Evolutionary conservation across 2,329 filamentous ascomycete genomes (phyloP).

Genomic region (Huntiella moniliformis): DNA sequence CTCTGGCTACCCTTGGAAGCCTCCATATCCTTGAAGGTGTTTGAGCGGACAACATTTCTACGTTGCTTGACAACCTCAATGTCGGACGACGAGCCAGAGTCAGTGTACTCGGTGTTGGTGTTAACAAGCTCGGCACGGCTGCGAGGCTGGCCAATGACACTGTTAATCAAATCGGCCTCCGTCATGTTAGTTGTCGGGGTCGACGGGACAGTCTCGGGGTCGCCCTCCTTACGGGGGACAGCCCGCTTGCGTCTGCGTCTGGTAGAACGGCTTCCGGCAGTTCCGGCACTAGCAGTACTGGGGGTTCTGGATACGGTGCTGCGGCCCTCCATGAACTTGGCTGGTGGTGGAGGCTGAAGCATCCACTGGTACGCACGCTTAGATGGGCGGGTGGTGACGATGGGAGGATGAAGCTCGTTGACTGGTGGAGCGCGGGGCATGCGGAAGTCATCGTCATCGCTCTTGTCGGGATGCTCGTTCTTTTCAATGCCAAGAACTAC

Average conservation of each 20-base stretch:
- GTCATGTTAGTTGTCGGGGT: slow-evolving; percentile 14
- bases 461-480: slow-evolving; percentile 29
- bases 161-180: slow-evolving; percentile 27
- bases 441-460: slow-evolving; percentile 43
- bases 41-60: slow-evolving; percentile 5
- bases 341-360: slow-evolving; percentile 77
- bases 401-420: slow-evolving; percentile 71
- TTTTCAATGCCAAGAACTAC: slow-evolving; percentile 33
- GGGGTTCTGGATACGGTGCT: slow-evolving; percentile 46
- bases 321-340: slow-evolving; percentile 81
- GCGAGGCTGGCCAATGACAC: slow-evolving; percentile 18
- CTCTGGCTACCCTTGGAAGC: not conserved
- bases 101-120: slow-evolving; percentile 2
- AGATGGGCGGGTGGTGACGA: slow-evolving; percentile 56
- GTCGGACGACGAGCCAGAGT: slow-evolving; percentile 10
- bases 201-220: slow-evolving; percentile 5
- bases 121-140: slow-evolving; percentile 8
- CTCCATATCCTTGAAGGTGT: slow-evolving; percentile 8
- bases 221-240: slow-evolving; percentile 10
- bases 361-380: slow-evolving; percentile 69
- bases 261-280: slow-evolving; percentile 10
- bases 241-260: slow-evolving; percentile 13
- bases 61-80: slow-evolving; percentile 8
- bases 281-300: slow-evolving; percentile 29
- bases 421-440: slow-evolving; percentile 49